A percentile compares a stretch with the other conserved stretches of the same genome.
Evolutionary conservation across 768 basidiomycete genomes (phyloP).

Genomic region (Psilocybe cubensis): DNA sequence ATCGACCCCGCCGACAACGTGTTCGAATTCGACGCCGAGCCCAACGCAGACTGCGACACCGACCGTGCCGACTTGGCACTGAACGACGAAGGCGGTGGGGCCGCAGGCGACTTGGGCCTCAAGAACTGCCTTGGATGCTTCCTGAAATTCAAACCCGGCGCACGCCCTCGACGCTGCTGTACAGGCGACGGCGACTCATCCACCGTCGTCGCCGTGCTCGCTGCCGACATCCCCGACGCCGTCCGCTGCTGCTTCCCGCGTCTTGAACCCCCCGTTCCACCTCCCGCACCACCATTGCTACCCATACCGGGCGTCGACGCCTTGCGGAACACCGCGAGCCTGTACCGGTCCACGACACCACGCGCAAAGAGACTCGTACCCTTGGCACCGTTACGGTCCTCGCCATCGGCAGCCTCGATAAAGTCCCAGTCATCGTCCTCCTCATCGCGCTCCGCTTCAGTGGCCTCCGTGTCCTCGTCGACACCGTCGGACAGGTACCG

Average conservation of each 20-base stretch:
- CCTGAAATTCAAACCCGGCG: conserved; percentile 70
- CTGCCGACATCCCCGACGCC: conserved; percentile 59
- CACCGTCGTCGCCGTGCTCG: conserved; percentile 39
- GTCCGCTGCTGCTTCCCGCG: conserved; percentile 41
- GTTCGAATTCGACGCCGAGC: conserved; percentile 52
- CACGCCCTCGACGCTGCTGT: conserved; percentile 71
- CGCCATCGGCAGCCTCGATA: conserved; percentile 78
- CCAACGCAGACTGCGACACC: conserved; percentile 43
- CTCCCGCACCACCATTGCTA: conserved; percentile 28
- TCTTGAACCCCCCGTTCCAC: too few species aligned
- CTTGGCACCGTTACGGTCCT: conserved; percentile 81
- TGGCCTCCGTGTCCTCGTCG: conserved; percentile 50
- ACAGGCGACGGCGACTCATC: conserved; percentile 54
- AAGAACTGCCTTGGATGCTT: conserved; percentile 76
- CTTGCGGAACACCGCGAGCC: conserved; percentile 85
- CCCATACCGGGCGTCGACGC: conserved; percentile 57
- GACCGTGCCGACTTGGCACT: conserved; percentile 44
- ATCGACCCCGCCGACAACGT: conserved; percentile 46
- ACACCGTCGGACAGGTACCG: conserved; percentile 62
- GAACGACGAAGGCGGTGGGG: conserved; percentile 53
- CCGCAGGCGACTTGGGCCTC: conserved; percentile 66
- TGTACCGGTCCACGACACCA: conserved; percentile 90
- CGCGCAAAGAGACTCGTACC: conserved; percentile 85
- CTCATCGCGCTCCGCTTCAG: conserved; percentile 51
- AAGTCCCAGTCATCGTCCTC: conserved; percentile 95